phyloP scores from a whole-genome alignment of 805 yeast genomes.

The Suhomyces prunicola region DNA sequence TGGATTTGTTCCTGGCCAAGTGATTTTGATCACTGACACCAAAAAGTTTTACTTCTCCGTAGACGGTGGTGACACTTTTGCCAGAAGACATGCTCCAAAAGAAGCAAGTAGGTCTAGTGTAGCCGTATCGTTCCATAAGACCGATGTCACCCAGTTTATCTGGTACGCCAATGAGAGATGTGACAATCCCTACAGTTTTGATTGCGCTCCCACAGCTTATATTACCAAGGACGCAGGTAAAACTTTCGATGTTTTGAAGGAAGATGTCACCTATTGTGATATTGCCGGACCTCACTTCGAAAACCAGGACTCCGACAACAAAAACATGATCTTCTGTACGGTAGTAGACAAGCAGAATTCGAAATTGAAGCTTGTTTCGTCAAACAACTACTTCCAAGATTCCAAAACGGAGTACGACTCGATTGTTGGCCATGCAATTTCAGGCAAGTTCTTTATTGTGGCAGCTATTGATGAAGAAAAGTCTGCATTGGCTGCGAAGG shows the following conservation, averaged over 20 bases:
- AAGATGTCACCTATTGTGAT: constrained; percentile 58
- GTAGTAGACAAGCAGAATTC: constrained; percentile 32
- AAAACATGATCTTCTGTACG: constrained; percentile 63
- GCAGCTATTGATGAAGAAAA: constrained; percentile 53
- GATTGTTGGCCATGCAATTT: constrained; percentile 70
- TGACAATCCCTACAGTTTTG: constrained; percentile 33
- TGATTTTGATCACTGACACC: constrained; percentile 49
- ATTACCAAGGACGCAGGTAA: constrained; percentile 67
- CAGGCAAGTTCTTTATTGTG: constrained; percentile 69
- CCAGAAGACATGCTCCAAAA: constrained; percentile 47
- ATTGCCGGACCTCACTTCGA: constrained; percentile 60
- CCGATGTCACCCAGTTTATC: constrained; percentile 55
- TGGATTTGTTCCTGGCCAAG: constrained; percentile 58
- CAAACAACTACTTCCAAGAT: constrained; percentile 51
- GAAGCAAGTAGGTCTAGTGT: constrained; percentile 35
- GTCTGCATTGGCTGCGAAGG: constrained; percentile 57
- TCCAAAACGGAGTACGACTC: constrained; percentile 46
- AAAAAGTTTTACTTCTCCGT: constrained; percentile 54
- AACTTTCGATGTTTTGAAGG: constrained; percentile 52
- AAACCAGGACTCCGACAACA: constrained; percentile 19
- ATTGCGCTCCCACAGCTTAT: constrained; percentile 59
- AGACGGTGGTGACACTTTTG: constrained; percentile 66
- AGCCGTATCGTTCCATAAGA: constrained; percentile 61
- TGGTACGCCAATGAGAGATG: constrained; percentile 67
- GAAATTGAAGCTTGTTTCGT: constrained; percentile 35